Evolutionary conservation across 768 basidiomycete species (phyloP), one percentile per base, ranked within the genome.

Genomic region (Psilocybe tampanensis): DNA sequence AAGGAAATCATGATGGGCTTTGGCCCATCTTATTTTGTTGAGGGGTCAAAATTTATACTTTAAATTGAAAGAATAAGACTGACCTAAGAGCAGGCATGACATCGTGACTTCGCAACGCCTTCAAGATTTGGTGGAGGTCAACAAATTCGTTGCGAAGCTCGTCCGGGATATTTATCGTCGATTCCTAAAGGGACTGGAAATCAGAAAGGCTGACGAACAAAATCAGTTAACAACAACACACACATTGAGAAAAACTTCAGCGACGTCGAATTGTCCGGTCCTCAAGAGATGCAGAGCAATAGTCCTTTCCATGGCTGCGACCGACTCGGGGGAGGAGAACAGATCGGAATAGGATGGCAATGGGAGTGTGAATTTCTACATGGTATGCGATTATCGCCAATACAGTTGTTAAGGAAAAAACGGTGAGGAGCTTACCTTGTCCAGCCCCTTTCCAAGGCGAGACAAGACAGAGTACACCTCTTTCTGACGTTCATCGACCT

Each of bases 401-500:
- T 18, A 22, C 29, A 36, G 29, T 9, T 29, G 4, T 29, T 29
- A 18, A 17, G 9, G 23, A 50, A 39, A 15, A 22, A 26, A 34
- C 23, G 18, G n/a, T n/a, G n/a, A 21, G 34, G 15, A 41, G 57
- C 79, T 42, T 54, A 92, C 96, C 88, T 97, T 98, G 68, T 98
- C 96, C 68, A 98, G 71, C 0, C 86, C 81, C 73, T 95, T 98
- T 24, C 92, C 93, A 34, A 95, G 78, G 62, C 85, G 84, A 23
- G 86, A 83, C 8, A 97, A 72, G 2, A 87, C 85, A 18, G 80
- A 83, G 64, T 95, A 92, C 32, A 94, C 80, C 63, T 95, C 94
- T 71, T 95, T 98, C 77, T 95, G 88, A 2, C 88, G 81, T 33
- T 95, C 92, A 55, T 93, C 92, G 1, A 94, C 78, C 56, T 92